phyloP scores from a whole-genome alignment of 768 basidiomycete species.

The Pleurotus giganteus region DNA sequence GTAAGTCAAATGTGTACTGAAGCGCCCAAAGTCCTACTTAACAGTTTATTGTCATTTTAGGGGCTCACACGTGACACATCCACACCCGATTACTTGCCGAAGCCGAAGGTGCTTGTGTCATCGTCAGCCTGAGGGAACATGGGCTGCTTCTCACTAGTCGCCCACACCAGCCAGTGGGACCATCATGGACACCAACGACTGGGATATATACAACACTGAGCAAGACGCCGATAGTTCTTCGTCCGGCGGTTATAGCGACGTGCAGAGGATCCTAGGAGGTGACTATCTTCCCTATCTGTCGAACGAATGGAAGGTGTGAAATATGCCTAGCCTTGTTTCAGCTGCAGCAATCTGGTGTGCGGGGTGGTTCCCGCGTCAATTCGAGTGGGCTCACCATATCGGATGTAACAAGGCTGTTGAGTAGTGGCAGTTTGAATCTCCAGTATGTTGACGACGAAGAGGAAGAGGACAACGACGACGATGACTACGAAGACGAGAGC shows the following conservation, averaged over 20 bases:
- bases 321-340: background rate
- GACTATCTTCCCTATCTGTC: background rate
- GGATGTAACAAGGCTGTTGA: background rate
- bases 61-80: constrained; percentile 3
- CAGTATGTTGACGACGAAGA: constrained; percentile 18
- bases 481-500: constrained; percentile 36
- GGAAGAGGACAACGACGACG: constrained; percentile 32
- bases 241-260: background rate
- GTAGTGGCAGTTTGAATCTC: background rate
- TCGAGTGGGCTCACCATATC: background rate
- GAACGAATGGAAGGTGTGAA: background rate
- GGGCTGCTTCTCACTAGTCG: background rate
- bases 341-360: background rate
- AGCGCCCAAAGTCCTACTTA: background rate
- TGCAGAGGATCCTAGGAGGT: background rate
- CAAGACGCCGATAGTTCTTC: constrained; percentile 17
- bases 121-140: background rate
- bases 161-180: background rate
- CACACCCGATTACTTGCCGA: background rate
- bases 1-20: background rate
- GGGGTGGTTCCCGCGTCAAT: background rate
- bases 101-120: constrained; percentile 2
- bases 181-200: constrained; percentile 25
- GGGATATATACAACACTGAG: constrained; percentile 22
- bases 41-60: background rate